Percentiles rank a stretch among this genome's conserved stretches.
Conservation (phyloP, 73 alveolate species). For the Stentor coeruleus region DNA sequence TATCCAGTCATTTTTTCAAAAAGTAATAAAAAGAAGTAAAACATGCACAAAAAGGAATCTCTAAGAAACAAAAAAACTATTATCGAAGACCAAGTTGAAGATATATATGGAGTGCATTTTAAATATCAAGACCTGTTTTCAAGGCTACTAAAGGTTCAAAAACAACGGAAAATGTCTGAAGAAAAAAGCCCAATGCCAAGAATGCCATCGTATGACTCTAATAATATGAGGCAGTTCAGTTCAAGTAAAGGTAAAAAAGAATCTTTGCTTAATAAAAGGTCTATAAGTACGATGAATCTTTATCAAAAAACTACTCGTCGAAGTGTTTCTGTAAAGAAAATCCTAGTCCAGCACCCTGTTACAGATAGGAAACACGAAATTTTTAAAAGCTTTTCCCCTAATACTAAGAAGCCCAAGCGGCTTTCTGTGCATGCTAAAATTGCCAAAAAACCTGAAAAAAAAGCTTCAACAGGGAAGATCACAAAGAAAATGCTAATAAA, state of each 20-base stretch:
- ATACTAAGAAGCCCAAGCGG: not conserved
- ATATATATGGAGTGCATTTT: slow-evolving; percentile 17
- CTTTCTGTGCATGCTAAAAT: not conserved
- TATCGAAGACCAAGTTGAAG: not conserved
- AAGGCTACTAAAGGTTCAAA: not conserved
- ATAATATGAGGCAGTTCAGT: not conserved
- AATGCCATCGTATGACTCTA: not conserved
- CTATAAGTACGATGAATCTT: not conserved
- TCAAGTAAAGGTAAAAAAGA: not conserved
- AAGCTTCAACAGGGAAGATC: not conserved
- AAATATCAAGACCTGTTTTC: slow-evolving; percentile 5
- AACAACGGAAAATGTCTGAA: slow-evolving; percentile 6
- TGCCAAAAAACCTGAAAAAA: not conserved
- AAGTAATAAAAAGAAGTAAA: too few species aligned
- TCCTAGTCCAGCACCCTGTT: not conserved
- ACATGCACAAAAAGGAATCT: not conserved
- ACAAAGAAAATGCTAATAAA: too few species aligned
- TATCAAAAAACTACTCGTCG: not conserved
- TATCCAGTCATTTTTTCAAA: too few species aligned
- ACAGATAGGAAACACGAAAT: not conserved
- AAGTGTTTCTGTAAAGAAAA: not conserved
- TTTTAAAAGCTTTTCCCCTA: not conserved
- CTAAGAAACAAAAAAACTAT: too few species aligned
- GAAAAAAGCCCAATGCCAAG: not conserved
- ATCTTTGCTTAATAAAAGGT: not conserved